These are phyloP conservation scores for Eleusine coracana DNA, from an alignment of 176 grass and related monocot genomes.

Conservation along the genomic window DNA sequence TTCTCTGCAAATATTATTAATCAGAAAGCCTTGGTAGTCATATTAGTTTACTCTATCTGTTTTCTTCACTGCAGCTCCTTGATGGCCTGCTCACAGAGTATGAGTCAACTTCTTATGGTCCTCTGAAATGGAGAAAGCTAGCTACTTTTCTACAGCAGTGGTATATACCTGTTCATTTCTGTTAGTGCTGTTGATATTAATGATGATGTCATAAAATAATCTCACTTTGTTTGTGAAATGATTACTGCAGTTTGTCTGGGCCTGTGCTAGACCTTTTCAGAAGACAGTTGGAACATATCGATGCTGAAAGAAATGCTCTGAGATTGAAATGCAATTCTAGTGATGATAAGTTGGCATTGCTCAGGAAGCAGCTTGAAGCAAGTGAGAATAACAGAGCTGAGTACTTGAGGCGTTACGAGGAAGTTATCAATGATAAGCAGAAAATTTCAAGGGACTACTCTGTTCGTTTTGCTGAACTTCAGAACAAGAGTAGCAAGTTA, in stretches of 20 bases:
- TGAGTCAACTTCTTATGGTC: constrained; percentile 76
- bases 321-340: constrained; percentile 84
- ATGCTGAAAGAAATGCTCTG: constrained; percentile 77
- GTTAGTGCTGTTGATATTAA: constrained; percentile 5
- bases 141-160: constrained; percentile 79
- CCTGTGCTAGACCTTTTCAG: constrained; percentile 82
- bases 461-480: constrained; percentile 64
- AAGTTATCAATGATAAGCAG: constrained; percentile 89
- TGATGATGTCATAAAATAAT: neutral
- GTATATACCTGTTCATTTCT: constrained; percentile 45
- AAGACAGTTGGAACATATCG: constrained; percentile 75
- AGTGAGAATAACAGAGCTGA: constrained; percentile 79
- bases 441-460: constrained; percentile 90
- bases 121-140: constrained; percentile 82
- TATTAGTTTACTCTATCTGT: constrained; percentile 15
- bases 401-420: constrained; percentile 90
- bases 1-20: constrained; percentile 19
- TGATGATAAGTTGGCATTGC: constrained; percentile 77
- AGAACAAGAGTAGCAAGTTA: constrained; percentile 85
- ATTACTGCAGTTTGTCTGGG: constrained; percentile 71
- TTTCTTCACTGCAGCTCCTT: constrained; percentile 63
- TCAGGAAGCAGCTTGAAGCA: constrained; percentile 85
- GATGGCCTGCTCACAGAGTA: constrained; percentile 70
- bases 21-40: neutral
- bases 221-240: constrained; percentile 21